Evolutionary conservation across 306 rosid species (phyloP), one percentile per base, ranked within the genome.

Genomic region (Trifolium subterraneum): DNA sequence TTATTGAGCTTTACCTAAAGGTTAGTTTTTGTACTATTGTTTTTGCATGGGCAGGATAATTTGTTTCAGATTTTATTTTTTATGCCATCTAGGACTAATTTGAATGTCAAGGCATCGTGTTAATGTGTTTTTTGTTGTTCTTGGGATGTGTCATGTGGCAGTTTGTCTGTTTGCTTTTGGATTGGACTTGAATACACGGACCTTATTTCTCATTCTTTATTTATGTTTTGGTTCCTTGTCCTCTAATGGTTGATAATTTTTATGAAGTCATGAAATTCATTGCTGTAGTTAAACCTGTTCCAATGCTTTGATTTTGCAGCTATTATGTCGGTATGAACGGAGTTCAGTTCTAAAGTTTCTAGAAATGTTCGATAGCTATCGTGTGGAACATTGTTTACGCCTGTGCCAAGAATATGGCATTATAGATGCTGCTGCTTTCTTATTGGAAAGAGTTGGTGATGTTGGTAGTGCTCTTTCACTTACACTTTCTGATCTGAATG

Each of bases 391-490:
- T 75, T 92, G 97, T 88, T 88, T 92, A 73, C 93, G 83, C 41
- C 87, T 94, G 31, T 94, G 99, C 79, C 96, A 92, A 80, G 86
- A 90, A 74, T 88, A 94, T 79, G 93, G 85, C 73, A 89, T 94
- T 69, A 42, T 85, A 52, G 97, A 94, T 85, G 99, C 99, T 81
- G 89, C 99, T 19, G 89, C 99, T 11, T 94, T 86, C 84, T 88
- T 94, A 77, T 80, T 92, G 78, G 96, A 94, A 86, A 88, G 97
- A 84, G 97, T 94, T 76, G 97, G 96, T 75, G 93, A 92, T 84
- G 96, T 92, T 73, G 95, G 97, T 50, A 87, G 84, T 84, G 99
- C 99, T 66, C 99, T 94, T 76, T 74, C 79, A 73, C 92, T 92
- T 73, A 83, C 95, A 33, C 96, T 94, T 81, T 90, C 97, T 63